Conservation (phyloP, 768 basidiomycete species). For the Tricholoma sp. region DNA sequence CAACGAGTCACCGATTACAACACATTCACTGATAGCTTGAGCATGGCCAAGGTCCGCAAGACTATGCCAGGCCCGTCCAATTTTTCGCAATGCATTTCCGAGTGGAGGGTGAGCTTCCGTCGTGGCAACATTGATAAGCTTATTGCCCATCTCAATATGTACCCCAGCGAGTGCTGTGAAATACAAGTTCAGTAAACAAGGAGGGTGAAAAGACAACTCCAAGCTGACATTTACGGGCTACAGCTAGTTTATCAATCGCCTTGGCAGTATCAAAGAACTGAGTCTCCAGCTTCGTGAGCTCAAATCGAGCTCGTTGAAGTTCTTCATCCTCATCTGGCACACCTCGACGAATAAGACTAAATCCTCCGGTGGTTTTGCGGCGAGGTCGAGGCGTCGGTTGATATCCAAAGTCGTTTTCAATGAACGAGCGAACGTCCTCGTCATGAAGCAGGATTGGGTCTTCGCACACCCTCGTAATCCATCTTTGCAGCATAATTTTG, state of each 20-base stretch:
- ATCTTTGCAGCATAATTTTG: conserved; percentile 90
- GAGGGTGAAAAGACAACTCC: conserved; percentile 3
- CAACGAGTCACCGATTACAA: conserved; percentile 91
- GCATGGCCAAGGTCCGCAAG: conserved; percentile 86
- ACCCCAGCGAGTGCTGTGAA: conserved; percentile 65
- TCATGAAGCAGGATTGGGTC: conserved; percentile 84
- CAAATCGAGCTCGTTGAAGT: conserved; percentile 83
- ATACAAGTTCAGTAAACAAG: conserved; percentile 1
- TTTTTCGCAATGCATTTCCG: conserved; percentile 76
- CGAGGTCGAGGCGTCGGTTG: conserved; percentile 76
- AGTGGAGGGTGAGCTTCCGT: conserved; percentile 85
- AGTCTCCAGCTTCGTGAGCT: conserved; percentile 86
- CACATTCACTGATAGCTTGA: conserved; percentile 90
- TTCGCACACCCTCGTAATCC: conserved; percentile 91
- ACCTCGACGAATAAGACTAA: conserved; percentile 68
- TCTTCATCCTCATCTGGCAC: conserved; percentile 96
- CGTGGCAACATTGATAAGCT: conserved; percentile 81
- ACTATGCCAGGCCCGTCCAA: conserved; percentile 84
- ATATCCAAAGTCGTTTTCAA: conserved; percentile 97
- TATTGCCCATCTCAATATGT: conserved; percentile 91
- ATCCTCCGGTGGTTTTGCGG: conserved; percentile 69
- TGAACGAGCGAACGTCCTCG: conserved; percentile 90
- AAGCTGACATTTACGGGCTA: conserved; percentile 66
- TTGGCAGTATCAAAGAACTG: conserved; percentile 92
- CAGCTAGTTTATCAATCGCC: conserved; percentile 81